Evolutionary conservation across 1,284 basidiomycete species (phyloP).

Genomic region (Rhodofomes roseus): DNA sequence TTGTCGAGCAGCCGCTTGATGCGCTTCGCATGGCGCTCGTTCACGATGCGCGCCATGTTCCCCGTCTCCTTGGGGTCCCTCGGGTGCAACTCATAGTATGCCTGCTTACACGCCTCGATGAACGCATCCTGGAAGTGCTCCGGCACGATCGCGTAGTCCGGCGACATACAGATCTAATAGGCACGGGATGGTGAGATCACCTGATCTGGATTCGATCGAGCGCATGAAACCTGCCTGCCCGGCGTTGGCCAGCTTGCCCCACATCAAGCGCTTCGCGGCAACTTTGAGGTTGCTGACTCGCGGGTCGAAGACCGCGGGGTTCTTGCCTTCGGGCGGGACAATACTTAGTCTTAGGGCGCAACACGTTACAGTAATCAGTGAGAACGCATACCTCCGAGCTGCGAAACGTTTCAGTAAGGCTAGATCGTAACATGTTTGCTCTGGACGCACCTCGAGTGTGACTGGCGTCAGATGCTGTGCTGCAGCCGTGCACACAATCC

Average conservation of each 20-base stretch:
- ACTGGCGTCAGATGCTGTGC: slow-evolving; percentile 82
- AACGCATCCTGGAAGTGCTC: slow-evolving; percentile 62
- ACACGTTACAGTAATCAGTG: too few species aligned
- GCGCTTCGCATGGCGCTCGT: slow-evolving; percentile 51
- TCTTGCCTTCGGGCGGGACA: slow-evolving; percentile 55
- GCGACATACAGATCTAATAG: slow-evolving; percentile 49
- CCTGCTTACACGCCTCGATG: slow-evolving; percentile 56
- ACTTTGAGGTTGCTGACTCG: slow-evolving; percentile 52
- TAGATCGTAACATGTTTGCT: neutral
- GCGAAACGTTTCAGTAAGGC: neutral
- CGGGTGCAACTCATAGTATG: slow-evolving; percentile 16
- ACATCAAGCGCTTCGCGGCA: slow-evolving; percentile 67
- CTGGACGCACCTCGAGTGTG: slow-evolving; percentile 3
- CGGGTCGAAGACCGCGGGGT: slow-evolving; percentile 77
- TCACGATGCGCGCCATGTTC: slow-evolving; percentile 27
- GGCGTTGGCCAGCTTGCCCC: slow-evolving; percentile 79
- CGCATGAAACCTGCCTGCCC: slow-evolving; percentile 50
- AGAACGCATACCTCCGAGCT: slow-evolving; percentile 3
- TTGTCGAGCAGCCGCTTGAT: slow-evolving; percentile 57
- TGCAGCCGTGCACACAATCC: slow-evolving; percentile 75
- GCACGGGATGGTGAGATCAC: neutral
- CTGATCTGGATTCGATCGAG: slow-evolving; percentile 49
- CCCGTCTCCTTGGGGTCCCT: slow-evolving; percentile 3
- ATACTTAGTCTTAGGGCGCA: too few species aligned
- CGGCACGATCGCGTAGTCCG: slow-evolving; percentile 81